Percentiles rank a stretch among this genome's conserved stretches.
Conservation (phyloP, 2,329 filamentous ascomycete species). For the Cladorrhinum sp. region DNA sequence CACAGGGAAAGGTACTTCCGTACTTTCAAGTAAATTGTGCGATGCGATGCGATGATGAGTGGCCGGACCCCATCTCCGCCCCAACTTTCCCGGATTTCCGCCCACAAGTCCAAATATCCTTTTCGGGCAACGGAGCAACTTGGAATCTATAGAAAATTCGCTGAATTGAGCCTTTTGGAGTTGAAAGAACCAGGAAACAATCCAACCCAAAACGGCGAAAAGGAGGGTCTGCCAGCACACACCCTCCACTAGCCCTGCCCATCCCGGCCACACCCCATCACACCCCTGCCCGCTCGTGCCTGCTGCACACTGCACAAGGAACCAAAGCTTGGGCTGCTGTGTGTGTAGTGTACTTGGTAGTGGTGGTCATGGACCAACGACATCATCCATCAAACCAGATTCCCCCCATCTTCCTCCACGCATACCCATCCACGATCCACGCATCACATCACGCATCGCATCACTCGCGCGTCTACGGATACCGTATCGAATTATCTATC, state of each 20-base stretch:
- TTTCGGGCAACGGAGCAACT: neutral
- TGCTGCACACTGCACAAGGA: slow-evolving; percentile 16
- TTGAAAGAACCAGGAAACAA: neutral
- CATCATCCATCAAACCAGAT: slow-evolving; percentile 25
- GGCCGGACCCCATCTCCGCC: slow-evolving; percentile 7
- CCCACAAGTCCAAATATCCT: neutral
- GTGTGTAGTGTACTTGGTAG: slow-evolving; percentile 10
- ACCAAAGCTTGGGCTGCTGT: slow-evolving; percentile 15
- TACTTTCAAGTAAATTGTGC: neutral
- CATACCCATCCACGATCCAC: neutral
- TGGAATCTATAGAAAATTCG: neutral
- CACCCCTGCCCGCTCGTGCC: neutral
- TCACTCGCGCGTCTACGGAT: neutral
- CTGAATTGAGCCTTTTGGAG: neutral
- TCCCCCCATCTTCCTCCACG: slow-evolving; percentile 9
- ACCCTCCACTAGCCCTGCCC: neutral
- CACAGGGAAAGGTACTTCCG: neutral
- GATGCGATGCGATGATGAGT: neutral
- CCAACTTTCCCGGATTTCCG: slow-evolving; percentile 1
- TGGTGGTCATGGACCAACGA: slow-evolving; percentile 20
- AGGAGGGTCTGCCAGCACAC: slow-evolving; percentile 16
- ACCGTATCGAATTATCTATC: neutral
- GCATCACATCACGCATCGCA: neutral
- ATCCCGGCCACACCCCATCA: neutral
- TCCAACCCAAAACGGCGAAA: slow-evolving; percentile 19